These are phyloP conservation scores for Phytophthora citrophthora DNA, from an alignment of 352 stramenopile species.

Conservation along the genomic window DNA sequence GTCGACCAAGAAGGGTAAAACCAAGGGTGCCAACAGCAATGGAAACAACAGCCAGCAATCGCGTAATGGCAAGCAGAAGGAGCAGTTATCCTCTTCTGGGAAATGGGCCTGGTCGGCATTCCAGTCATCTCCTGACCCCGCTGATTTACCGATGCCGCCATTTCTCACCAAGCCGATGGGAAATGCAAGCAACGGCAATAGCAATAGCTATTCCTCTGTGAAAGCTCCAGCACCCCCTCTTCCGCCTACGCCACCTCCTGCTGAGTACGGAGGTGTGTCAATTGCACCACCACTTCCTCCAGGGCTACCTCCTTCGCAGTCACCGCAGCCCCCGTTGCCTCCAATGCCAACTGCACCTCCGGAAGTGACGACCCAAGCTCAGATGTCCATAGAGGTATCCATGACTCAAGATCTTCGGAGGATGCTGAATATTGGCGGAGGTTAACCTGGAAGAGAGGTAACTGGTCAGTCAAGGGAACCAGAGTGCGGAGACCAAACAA, in stretches of 20 bases:
- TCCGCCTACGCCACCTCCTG: conserved; percentile 30
- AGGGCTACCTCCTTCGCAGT: conserved; percentile 19
- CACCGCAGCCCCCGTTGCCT: conserved; percentile 35
- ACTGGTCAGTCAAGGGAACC: neutral
- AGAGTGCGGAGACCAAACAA: neutral
- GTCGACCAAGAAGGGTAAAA: conserved; percentile 46
- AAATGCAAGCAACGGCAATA: conserved; percentile 14
- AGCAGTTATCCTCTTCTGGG: conserved; percentile 56
- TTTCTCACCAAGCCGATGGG: conserved; percentile 47
- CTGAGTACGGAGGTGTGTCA: conserved; percentile 11
- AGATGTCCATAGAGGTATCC: conserved; percentile 66
- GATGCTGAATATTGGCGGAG: conserved; percentile 82
- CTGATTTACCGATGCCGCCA: conserved; percentile 74
- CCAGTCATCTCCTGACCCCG: conserved; percentile 80
- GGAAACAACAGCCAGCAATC: conserved; percentile 32
- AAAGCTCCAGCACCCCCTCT: conserved; percentile 20
- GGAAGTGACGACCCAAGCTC: conserved; percentile 27
- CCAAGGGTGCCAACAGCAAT: conserved; percentile 37
- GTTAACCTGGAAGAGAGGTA: conserved; percentile 16
- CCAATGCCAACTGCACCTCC: conserved; percentile 42
- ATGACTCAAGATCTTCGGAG: conserved; percentile 83
- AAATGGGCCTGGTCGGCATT: conserved; percentile 89
- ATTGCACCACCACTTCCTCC: conserved; percentile 29
- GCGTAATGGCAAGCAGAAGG: conserved; percentile 48
- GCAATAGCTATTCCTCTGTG: neutral